Conservation (phyloP, 2,329 filamentous ascomycete species). For the Rugonectria rugulosa region DNA sequence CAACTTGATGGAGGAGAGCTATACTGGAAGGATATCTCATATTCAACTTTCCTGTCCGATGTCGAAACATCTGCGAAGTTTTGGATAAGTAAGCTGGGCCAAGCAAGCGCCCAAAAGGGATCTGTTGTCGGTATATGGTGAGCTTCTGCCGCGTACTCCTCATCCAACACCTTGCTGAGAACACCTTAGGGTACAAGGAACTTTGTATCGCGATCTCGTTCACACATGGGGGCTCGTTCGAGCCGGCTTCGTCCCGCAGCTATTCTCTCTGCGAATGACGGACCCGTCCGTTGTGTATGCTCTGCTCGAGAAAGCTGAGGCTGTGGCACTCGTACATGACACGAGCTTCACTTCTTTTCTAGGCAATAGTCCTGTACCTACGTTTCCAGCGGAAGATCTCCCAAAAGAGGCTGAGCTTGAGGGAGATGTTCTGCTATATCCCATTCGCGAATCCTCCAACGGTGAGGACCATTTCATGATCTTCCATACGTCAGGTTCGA, state of each 20-base stretch:
- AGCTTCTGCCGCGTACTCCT: not conserved
- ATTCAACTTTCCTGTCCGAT: conserved; percentile 16
- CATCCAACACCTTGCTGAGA: not conserved
- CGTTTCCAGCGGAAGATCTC: not conserved
- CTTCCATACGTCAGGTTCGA: conserved; percentile 34
- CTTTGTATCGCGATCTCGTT: conserved; percentile 22
- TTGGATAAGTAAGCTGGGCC: conserved; percentile 18
- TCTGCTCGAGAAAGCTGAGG: conserved; percentile 14
- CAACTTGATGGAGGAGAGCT: not conserved
- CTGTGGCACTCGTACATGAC: conserved; percentile 26
- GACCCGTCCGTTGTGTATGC: conserved; percentile 27
- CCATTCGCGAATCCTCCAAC: not conserved
- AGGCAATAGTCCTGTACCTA: conserved; percentile 7
- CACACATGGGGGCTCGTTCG: conserved; percentile 28
- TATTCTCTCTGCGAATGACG: conserved; percentile 27
- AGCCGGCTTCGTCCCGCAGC: conserved; percentile 33
- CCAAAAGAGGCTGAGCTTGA: not conserved
- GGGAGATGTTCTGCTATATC: not conserved
- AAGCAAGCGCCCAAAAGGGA: not conserved
- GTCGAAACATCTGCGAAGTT: conserved; percentile 19
- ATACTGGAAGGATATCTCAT: conserved; percentile 23
- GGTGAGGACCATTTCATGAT: conserved; percentile 22
- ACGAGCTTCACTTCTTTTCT: conserved; percentile 1
- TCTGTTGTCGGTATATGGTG: conserved; percentile 33
- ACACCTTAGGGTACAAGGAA: conserved; percentile 25